These are phyloP conservation scores for Babesia ovata DNA, from an alignment of 169 alveolate species.

Conservation along the genomic window DNA sequence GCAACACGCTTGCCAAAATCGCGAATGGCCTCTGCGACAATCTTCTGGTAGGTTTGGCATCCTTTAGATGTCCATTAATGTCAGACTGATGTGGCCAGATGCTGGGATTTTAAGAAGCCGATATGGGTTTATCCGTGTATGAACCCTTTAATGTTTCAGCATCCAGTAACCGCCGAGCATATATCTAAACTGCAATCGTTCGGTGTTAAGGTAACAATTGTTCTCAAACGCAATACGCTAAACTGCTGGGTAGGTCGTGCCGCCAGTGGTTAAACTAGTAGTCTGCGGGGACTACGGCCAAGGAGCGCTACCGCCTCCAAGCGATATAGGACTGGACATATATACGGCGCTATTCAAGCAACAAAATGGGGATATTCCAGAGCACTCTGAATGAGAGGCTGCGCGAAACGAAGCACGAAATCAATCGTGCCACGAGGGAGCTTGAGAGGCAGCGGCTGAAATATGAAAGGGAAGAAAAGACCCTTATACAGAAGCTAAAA, in stretches of 20 bases:
- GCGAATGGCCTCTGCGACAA: slow-evolving; percentile 91
- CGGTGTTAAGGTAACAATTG: slow-evolving; percentile 58
- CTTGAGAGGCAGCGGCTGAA: slow-evolving; percentile 52
- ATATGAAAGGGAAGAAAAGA: slow-evolving; percentile 44
- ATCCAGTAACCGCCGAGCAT: slow-evolving; percentile 86
- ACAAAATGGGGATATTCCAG: slow-evolving; percentile 46
- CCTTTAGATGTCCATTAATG: background rate
- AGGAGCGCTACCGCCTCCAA: slow-evolving; percentile 42
- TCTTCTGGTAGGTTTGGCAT: slow-evolving; percentile 73
- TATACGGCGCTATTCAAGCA: background rate
- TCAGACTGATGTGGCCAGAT: slow-evolving; percentile 89
- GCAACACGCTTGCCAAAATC: slow-evolving; percentile 91
- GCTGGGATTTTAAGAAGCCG: slow-evolving; percentile 89
- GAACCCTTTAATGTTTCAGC: slow-evolving; percentile 92
- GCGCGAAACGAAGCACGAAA: slow-evolving; percentile 45
- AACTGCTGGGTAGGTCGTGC: slow-evolving; percentile 6
- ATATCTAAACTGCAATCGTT: slow-evolving; percentile 70
- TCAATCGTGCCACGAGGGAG: slow-evolving; percentile 53
- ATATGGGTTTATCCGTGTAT: slow-evolving; percentile 91
- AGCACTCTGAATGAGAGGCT: slow-evolving; percentile 45
- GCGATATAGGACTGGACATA: slow-evolving; percentile 6
- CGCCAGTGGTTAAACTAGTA: slow-evolving; percentile 11
- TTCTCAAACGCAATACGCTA: too few relatives aligned
- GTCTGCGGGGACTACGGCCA: slow-evolving; percentile 50
- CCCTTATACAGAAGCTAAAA: slow-evolving; percentile 26